Evolutionary conservation across 2,329 filamentous ascomycete genomes (phyloP).

Genomic region (Pezicula neosporulosa): DNA sequence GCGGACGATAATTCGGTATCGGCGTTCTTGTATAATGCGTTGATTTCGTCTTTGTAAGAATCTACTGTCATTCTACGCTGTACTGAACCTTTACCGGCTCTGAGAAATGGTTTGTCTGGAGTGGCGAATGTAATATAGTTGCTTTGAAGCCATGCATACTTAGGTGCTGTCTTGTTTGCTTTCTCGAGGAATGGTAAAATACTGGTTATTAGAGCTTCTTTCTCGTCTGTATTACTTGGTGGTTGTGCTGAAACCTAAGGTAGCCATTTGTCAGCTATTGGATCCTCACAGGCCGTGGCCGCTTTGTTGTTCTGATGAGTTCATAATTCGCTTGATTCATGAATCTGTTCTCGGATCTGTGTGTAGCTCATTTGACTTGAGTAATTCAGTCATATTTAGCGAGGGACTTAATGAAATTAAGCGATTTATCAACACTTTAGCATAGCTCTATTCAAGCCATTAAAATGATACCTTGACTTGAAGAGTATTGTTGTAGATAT

Average conservation of each 20-base stretch:
- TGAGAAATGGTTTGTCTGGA: slow-evolving; percentile 29
- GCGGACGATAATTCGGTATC: not conserved
- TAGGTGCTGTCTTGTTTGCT: slow-evolving; percentile 25
- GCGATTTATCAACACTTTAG: no score
- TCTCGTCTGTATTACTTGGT: slow-evolving; percentile 2
- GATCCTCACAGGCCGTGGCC: no score
- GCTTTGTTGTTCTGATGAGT: no score
- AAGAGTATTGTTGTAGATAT: no score
- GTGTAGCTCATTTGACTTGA: no score
- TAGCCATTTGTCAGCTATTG: no score
- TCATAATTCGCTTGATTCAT: no score
- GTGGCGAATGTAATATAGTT: slow-evolving; percentile 27
- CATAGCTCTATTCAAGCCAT: no score
- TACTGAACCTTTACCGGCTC: slow-evolving; percentile 35
- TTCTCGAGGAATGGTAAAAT: slow-evolving; percentile 30
- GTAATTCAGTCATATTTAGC: no score
- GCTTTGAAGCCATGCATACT: slow-evolving; percentile 26
- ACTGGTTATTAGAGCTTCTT: slow-evolving; percentile 13
- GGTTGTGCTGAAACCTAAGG: not conserved
- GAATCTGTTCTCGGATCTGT: no score
- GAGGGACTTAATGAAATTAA: no score
- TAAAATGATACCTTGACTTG: no score
- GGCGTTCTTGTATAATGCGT: slow-evolving; percentile 28
- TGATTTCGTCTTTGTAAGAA: slow-evolving; percentile 28
- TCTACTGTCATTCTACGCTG: slow-evolving; percentile 27